A percentile compares a stretch with the other conserved stretches of the same genome.
Evolutionary conservation across 163 green algal genomes (phyloP).

Genomic region (Volvox carteri): DNA sequence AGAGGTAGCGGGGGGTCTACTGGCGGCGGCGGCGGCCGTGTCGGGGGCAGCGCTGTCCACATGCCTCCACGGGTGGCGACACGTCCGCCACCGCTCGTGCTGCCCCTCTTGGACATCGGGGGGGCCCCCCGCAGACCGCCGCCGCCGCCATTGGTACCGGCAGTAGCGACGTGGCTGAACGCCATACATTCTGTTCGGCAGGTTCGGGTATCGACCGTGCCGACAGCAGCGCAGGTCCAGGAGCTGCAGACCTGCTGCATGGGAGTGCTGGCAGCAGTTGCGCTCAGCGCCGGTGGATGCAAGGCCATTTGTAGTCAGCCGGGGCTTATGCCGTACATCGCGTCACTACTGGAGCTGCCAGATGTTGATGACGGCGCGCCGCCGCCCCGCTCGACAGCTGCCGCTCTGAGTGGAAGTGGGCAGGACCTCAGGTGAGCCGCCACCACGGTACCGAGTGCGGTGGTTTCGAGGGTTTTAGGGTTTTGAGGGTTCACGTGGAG

Average conservation of each 20-base stretch:
- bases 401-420: not conserved
- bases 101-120: not conserved
- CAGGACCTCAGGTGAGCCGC: constrained; percentile 34
- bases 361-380: not conserved
- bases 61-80: not conserved
- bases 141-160: not conserved
- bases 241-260: constrained; percentile 17
- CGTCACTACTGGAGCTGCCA: not conserved
- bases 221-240: constrained; percentile 6
- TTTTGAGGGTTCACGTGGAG: too few species aligned
- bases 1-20: too few species aligned
- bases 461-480: too few species aligned
- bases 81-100: not conserved
- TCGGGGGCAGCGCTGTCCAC: not conserved
- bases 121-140: not conserved
- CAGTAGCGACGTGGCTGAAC: not conserved
- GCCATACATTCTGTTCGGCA: constrained; percentile 4
- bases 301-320: not conserved
- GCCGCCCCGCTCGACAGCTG: not conserved
- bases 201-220: not conserved
- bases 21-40: not conserved
- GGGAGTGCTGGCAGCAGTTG: constrained; percentile 24
- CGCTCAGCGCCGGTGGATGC: not conserved
- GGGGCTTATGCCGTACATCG: constrained; percentile 19
- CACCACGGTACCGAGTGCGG: too few species aligned